phyloP scores from a whole-genome alignment of 306 rosid species.

The Ceratonia siliqua region DNA sequence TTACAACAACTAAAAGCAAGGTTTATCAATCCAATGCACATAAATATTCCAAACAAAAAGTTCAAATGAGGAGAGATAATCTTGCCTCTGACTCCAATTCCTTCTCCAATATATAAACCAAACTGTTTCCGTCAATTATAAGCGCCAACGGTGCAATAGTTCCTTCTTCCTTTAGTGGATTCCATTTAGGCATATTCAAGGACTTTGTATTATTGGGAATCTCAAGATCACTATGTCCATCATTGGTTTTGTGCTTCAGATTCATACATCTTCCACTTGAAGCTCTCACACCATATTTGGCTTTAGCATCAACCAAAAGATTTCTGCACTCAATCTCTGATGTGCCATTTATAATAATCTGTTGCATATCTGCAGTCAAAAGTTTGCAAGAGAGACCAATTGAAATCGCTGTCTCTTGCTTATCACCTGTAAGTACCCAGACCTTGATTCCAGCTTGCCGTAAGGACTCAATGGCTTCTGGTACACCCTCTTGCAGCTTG shows the following conservation, averaged over 20 bases:
- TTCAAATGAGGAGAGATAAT: constrained; percentile 11
- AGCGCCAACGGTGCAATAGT: constrained; percentile 65
- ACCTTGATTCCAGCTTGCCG: constrained; percentile 98
- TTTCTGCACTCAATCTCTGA: constrained; percentile 72
- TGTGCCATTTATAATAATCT: constrained; percentile 77
- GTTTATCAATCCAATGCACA: constrained; percentile 10
- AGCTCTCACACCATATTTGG: constrained; percentile 62
- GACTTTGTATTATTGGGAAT: constrained; percentile 43
- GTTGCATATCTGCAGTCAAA: constrained; percentile 73
- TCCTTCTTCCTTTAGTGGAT: constrained; percentile 59
- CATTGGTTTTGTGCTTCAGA: constrained; percentile 41
- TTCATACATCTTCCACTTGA: constrained; percentile 29
- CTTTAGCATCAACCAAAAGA: constrained; percentile 70
- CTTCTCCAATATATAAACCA: constrained; percentile 92
- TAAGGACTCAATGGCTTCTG: constrained; percentile 86
- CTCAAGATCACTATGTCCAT: constrained; percentile 46
- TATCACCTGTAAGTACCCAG: constrained; percentile 99
- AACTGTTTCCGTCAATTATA: constrained; percentile 92
- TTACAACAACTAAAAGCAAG: constrained; percentile 28
- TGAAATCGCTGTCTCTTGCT: constrained; percentile 98
- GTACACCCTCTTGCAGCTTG: constrained; percentile 96
- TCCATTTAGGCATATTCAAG: constrained; percentile 45
- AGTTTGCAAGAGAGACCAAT: constrained; percentile 94
- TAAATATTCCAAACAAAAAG: constrained; percentile 1
- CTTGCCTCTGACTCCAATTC: constrained; percentile 87